These are phyloP conservation scores for Cicer cuneatum DNA, from an alignment of 306 rosid species.

Conservation along the genomic window DNA sequence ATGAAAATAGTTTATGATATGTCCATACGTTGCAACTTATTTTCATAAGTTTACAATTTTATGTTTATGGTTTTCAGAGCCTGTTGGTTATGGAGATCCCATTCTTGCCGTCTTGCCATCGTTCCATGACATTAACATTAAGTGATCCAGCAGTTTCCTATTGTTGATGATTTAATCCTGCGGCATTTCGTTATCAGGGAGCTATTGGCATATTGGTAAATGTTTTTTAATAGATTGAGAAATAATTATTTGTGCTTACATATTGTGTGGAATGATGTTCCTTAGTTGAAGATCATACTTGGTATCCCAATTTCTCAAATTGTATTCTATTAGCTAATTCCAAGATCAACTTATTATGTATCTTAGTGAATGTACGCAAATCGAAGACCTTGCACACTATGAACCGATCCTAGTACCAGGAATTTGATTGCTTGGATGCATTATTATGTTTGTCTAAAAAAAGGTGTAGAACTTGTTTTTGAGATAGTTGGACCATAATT, in stretches of 20 bases:
- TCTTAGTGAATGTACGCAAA: slow-evolving; percentile 26
- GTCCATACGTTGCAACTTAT: neutral
- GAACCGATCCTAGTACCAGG: neutral
- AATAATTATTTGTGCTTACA: slow-evolving; percentile 38
- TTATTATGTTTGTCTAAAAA: neutral
- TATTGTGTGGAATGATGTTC: slow-evolving; percentile 5
- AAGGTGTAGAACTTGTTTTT: slow-evolving; percentile 12
- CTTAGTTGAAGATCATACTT: slow-evolving; percentile 21
- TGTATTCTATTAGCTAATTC: slow-evolving; percentile 33
- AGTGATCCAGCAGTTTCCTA: slow-evolving; percentile 52
- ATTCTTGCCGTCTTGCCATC: slow-evolving; percentile 88
- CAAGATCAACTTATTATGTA: slow-evolving; percentile 28
- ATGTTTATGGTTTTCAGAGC: slow-evolving; percentile 65
- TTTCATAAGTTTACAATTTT: slow-evolving; percentile 17
- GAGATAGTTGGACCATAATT: neutral
- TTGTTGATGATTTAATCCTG: slow-evolving; percentile 23
- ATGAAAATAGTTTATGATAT: neutral
- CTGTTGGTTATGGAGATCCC: slow-evolving; percentile 92
- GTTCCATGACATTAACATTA: slow-evolving; percentile 75
- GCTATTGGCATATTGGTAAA: slow-evolving; percentile 38
- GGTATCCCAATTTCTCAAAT: slow-evolving; percentile 40
- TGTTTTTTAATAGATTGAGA: slow-evolving; percentile 31
- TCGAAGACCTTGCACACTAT: slow-evolving; percentile 10
- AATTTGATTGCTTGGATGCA: slow-evolving; percentile 34
- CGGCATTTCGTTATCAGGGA: slow-evolving; percentile 28